These are phyloP conservation scores for Linum lewisii DNA, from an alignment of 345 rosid species.

Conservation along the genomic window DNA sequence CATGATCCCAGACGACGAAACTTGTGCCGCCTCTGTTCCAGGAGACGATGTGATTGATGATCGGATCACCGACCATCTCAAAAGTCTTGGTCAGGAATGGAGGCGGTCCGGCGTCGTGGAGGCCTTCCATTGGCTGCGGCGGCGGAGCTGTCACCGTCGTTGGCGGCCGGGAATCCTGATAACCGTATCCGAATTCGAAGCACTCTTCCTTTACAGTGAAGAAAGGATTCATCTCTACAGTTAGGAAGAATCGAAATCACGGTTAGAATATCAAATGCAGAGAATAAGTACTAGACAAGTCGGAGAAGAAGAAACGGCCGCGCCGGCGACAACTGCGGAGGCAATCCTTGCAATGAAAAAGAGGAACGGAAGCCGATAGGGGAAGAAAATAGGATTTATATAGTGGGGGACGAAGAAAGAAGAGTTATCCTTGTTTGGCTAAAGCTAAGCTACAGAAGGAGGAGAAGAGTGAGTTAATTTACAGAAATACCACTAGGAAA, in stretches of 20 bases:
- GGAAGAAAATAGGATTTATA: constrained; percentile 6
- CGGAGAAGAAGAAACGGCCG: background rate
- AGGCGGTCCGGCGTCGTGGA: constrained; percentile 41
- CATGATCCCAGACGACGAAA: constrained; percentile 26
- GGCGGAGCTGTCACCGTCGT: constrained; percentile 5
- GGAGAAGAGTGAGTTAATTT: background rate
- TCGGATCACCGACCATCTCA: constrained; percentile 25
- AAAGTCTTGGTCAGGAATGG: constrained; percentile 25
- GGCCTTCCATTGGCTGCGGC: constrained; percentile 67
- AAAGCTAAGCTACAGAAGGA: constrained; percentile 5
- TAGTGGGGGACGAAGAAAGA: background rate
- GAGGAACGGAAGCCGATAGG: background rate
- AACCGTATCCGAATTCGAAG: constrained; percentile 14
- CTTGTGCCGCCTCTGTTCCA: constrained; percentile 21
- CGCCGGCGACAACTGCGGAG: background rate
- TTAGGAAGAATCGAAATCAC: background rate
- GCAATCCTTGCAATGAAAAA: background rate
- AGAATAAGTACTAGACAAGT: background rate
- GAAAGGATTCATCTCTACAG: constrained; percentile 34
- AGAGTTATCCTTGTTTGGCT: no score
- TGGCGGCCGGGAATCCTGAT: constrained; percentile 15
- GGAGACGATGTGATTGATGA: constrained; percentile 16
- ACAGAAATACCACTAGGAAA: constrained; percentile 19
- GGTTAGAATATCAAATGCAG: background rate
- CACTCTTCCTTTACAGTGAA: constrained; percentile 36